Percentiles rank a stretch among this genome's conserved stretches.
Evolutionary conservation across 306 rosid species (phyloP).

Genomic region (Inga leiocalycina): DNA sequence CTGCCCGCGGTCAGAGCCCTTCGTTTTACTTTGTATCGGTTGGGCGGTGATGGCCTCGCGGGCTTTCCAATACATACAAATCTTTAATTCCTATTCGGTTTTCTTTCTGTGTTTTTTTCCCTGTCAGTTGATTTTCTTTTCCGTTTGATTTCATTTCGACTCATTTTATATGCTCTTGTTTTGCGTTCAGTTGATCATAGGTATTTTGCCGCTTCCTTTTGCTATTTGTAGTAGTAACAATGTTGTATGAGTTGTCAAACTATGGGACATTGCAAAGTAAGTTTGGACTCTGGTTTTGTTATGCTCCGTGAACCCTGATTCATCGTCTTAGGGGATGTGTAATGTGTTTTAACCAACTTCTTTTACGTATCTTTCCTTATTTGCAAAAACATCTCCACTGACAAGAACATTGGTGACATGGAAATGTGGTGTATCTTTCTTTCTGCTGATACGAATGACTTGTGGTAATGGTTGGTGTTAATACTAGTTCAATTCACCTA

Average conservation of each 20-base stretch:
- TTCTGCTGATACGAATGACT: not conserved
- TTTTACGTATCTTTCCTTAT: not conserved
- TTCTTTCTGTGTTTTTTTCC: not conserved
- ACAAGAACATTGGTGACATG: not conserved
- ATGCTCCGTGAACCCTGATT: not conserved
- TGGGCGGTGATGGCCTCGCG: constrained; percentile 9
- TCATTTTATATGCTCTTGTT: not conserved
- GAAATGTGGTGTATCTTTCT: not conserved
- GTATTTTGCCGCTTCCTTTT: not conserved
- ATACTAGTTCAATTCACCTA: not conserved
- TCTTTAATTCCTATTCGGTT: not conserved
- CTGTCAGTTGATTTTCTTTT: not conserved
- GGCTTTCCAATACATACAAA: not conserved
- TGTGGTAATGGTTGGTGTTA: not conserved
- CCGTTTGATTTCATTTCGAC: not conserved
- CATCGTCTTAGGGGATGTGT: not conserved
- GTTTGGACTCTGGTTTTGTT: not conserved
- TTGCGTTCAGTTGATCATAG: not conserved
- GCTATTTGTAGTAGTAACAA: not conserved
- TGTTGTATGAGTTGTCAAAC: not conserved
- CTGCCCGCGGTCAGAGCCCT: constrained; percentile 30
- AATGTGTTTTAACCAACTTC: not conserved
- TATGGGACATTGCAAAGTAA: not conserved
- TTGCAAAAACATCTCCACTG: not conserved
- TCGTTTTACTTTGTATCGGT: not conserved